phyloP scores from a whole-genome alignment of 73 alveolate genomes.

The Symbiodinium natans region DNA sequence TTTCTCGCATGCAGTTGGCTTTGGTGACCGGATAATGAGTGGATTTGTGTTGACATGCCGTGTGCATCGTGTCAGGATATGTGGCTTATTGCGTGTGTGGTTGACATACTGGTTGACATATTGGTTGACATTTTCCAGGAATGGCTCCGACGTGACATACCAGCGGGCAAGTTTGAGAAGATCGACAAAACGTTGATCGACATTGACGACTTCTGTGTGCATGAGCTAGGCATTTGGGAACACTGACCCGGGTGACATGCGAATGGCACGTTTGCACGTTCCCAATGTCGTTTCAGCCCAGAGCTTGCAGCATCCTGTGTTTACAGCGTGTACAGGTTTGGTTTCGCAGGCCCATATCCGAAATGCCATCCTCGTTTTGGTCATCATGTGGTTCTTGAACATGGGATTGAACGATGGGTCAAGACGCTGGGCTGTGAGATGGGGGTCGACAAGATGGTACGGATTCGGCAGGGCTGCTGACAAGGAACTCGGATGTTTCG shows the following conservation, averaged over 20 bases:
- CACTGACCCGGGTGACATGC: neutral
- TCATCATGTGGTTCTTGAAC: neutral
- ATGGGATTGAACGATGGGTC: constrained; percentile 13
- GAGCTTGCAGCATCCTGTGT: too few relatives aligned
- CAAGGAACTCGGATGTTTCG: constrained; percentile 35
- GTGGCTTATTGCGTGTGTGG: too few relatives aligned
- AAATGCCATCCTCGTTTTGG: constrained; percentile 64
- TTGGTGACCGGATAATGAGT: too few relatives aligned
- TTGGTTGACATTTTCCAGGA: neutral
- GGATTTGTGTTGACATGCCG: too few relatives aligned
- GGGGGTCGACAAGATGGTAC: neutral
- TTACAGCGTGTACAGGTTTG: too few relatives aligned
- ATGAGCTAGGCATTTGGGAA: neutral
- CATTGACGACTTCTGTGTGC: neutral
- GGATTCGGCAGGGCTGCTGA: too few relatives aligned
- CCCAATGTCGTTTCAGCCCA: too few relatives aligned
- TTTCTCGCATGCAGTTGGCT: too few relatives aligned
- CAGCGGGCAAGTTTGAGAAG: neutral
- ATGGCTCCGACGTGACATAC: neutral
- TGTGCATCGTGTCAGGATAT: too few relatives aligned
- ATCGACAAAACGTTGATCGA: neutral
- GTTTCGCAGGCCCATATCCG: constrained; percentile 67
- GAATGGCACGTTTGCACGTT: too few relatives aligned
- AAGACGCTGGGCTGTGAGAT: constrained; percentile 5
- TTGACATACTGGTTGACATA: too few relatives aligned